Conservation (phyloP, 2,329 filamentous ascomycete species). For the Cordyceps sp. region DNA sequence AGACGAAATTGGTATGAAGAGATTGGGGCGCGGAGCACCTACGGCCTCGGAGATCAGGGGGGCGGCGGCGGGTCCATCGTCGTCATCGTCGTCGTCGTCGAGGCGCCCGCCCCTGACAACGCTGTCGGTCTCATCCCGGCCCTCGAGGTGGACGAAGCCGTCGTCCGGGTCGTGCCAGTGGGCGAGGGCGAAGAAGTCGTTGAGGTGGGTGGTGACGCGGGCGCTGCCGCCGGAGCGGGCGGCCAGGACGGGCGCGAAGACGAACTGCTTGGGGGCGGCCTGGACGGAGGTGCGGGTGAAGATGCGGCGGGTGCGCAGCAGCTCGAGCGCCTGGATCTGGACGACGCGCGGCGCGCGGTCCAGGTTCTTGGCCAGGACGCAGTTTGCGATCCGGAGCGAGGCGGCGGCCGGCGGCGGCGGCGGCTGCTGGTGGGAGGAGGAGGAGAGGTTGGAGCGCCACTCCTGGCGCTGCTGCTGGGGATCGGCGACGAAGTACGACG, state of each 20-base stretch:
- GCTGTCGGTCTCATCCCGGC: too few species aligned
- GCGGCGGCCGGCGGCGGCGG: conserved; percentile 12
- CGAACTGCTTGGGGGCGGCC: conserved; percentile 57
- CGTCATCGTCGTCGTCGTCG: conserved; percentile 4
- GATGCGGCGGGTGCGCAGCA: conserved; percentile 65
- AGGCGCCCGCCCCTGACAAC: conserved; percentile 11
- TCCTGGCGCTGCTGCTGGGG: conserved; percentile 5
- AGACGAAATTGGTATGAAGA: too few species aligned
- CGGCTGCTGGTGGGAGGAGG: background rate
- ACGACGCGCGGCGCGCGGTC: conserved; percentile 57
- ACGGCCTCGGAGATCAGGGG: conserved; percentile 27
- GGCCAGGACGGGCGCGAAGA: conserved; percentile 60
- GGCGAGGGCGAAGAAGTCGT: conserved; percentile 75
- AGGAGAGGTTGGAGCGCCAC: conserved; percentile 7
- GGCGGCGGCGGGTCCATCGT: background rate
- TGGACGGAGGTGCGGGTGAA: conserved; percentile 62
- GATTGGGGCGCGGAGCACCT: too few species aligned
- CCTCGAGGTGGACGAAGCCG: conserved; percentile 61
- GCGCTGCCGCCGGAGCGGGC: conserved; percentile 27
- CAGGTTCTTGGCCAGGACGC: conserved; percentile 69
- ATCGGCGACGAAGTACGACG: conserved; percentile 14
- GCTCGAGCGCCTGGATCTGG: conserved; percentile 65
- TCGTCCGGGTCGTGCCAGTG: conserved; percentile 64
- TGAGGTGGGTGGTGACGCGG: conserved; percentile 41
- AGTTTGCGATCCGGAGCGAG: conserved; percentile 48